Conservation (phyloP, 108 stramenopile genomes). For the Skeletonema grethae region DNA sequence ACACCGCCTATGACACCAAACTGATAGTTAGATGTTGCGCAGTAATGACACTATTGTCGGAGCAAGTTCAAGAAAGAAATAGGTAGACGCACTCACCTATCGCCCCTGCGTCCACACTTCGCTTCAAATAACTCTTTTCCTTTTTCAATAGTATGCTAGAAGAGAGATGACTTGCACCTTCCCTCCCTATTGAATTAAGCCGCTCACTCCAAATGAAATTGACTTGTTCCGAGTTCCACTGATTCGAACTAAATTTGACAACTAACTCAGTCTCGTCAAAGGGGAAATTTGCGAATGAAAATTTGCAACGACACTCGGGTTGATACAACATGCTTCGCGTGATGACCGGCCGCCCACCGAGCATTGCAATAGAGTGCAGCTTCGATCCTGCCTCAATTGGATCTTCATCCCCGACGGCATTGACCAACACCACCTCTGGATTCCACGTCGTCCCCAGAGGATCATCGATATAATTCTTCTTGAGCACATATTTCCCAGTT, state of each 20-base stretch:
- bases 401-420: slow-evolving; percentile 32
- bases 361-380: slow-evolving; percentile 38
- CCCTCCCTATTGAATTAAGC: slow-evolving; percentile 4
- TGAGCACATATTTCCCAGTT: slow-evolving; percentile 36
- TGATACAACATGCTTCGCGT: slow-evolving; percentile 38
- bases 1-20: slow-evolving; percentile 23
- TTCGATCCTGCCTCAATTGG: slow-evolving; percentile 37
- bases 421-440: slow-evolving; percentile 38
- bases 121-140: slow-evolving; percentile 17
- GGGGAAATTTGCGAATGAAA: slow-evolving; percentile 42
- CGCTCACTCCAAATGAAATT: slow-evolving; percentile 37
- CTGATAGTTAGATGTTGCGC: not conserved
- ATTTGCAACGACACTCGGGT: slow-evolving; percentile 44
- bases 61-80: not conserved
- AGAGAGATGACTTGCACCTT: not conserved
- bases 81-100: not conserved
- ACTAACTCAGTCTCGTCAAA: slow-evolving; percentile 46
- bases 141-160: not conserved
- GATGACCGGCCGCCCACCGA: slow-evolving; percentile 30
- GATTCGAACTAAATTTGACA: slow-evolving; percentile 38
- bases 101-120: slow-evolving; percentile 26
- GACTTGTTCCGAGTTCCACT: slow-evolving; percentile 44
- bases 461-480: slow-evolving; percentile 14
- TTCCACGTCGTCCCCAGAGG: slow-evolving; percentile 32
- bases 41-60: not conserved